A percentile compares a stretch with the other conserved stretches of the same genome.
Conservation (phyloP, 1,284 basidiomycete species). For the Leccinum fuscescens region DNA sequence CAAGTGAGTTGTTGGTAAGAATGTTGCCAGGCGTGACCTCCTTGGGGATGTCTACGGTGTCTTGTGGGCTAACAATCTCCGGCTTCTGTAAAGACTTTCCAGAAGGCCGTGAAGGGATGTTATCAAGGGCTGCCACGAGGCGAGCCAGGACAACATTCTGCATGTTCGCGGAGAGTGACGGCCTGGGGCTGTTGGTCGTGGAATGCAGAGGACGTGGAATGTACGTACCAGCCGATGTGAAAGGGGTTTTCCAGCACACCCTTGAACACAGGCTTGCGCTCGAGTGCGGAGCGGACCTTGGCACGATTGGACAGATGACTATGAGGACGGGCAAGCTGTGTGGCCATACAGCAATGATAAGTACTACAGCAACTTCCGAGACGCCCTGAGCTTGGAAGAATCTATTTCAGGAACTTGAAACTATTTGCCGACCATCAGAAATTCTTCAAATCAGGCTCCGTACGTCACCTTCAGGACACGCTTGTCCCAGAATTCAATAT, state of each 20-base stretch:
- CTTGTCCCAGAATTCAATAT: neutral
- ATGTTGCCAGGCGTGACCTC: conserved; percentile 1
- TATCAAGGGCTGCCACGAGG: conserved; percentile 46
- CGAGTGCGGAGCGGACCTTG: conserved; percentile 40
- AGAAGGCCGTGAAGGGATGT: conserved; percentile 12
- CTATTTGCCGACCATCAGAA: neutral
- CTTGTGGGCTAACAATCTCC: neutral
- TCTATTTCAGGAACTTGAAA: neutral
- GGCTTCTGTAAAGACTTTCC: conserved; percentile 7
- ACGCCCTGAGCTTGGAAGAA: neutral
- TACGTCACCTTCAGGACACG: no score
- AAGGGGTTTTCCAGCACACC: conserved; percentile 71
- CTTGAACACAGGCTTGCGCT: conserved; percentile 62
- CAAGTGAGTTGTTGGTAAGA: neutral
- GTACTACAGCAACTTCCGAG: neutral
- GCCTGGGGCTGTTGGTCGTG: conserved; percentile 46
- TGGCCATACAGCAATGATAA: conserved; percentile 30
- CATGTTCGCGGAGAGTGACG: conserved; percentile 56
- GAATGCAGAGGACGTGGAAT: neutral
- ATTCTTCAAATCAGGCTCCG: neutral
- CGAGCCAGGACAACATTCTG: conserved; percentile 59
- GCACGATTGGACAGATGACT: conserved; percentile 60
- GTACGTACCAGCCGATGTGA: conserved; percentile 59
- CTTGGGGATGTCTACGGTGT: conserved; percentile 2
- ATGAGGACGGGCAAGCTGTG: conserved; percentile 48